Evolutionary conservation across 192 early-diverging fungal species (phyloP).

Genomic region (Coemansia sp.): DNA sequence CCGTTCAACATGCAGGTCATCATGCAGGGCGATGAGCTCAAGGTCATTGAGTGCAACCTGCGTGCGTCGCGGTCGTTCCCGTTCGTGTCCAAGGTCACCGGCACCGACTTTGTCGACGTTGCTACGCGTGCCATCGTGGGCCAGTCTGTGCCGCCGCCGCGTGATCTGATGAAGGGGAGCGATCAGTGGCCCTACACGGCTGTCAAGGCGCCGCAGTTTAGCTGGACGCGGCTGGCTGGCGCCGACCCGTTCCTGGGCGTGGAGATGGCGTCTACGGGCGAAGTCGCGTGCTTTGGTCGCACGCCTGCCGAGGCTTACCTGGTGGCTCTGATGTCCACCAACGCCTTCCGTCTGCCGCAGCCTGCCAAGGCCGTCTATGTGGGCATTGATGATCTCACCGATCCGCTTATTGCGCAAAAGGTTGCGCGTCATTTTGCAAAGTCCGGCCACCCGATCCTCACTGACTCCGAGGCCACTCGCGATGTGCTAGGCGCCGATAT

Average conservation of each 20-base stretch:
- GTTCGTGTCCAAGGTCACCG: slow-evolving; percentile 93
- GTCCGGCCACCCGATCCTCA: slow-evolving; percentile 66
- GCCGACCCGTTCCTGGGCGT: slow-evolving; percentile 96
- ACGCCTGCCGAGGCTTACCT: slow-evolving; percentile 88
- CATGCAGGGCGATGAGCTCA: slow-evolving; percentile 59
- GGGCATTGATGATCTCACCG: slow-evolving; percentile 70
- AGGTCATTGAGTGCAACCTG: slow-evolving; percentile 98
- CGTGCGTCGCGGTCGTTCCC: slow-evolving; percentile 97
- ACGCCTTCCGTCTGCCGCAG: slow-evolving; percentile 83
- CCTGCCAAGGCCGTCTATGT: slow-evolving; percentile 61
- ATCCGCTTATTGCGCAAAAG: slow-evolving; percentile 63
- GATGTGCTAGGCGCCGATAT: slow-evolving; percentile 43
- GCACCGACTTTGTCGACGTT: slow-evolving; percentile 85
- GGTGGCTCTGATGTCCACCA: slow-evolving; percentile 75
- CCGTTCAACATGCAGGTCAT: slow-evolving; percentile 99
- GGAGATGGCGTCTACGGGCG: slow-evolving; percentile 98
- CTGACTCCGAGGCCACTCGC: slow-evolving; percentile 60
- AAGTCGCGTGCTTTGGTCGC: slow-evolving; percentile 94
- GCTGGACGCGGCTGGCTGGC: slow-evolving; percentile 89
- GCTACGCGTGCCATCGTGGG: slow-evolving; percentile 79
- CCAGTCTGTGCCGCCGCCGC: slow-evolving; percentile 56
- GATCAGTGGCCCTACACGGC: slow-evolving; percentile 66
- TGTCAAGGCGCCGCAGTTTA: slow-evolving; percentile 94
- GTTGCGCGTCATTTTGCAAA: slow-evolving; percentile 58
- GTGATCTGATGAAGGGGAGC: slow-evolving; percentile 46